phyloP scores from a whole-genome alignment of 768 basidiomycete genomes.

The Tubosaeta brunneosetosa region DNA sequence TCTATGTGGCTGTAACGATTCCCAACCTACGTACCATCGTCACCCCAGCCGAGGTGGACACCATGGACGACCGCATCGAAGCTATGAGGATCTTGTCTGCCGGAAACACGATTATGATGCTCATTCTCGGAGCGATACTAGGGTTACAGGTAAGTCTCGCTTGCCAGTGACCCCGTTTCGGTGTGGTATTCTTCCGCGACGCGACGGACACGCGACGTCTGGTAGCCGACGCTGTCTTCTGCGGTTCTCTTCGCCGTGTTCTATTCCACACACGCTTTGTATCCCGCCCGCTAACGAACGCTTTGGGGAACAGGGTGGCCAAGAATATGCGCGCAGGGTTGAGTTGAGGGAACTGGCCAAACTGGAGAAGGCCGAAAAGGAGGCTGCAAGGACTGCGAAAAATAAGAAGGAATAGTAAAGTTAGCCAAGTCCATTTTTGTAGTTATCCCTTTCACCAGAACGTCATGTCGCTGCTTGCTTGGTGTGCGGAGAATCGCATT shows the following conservation, averaged over 20 bases:
- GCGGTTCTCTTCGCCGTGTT: conserved; percentile 1
- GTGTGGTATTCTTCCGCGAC: background rate
- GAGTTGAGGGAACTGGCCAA: conserved; percentile 44
- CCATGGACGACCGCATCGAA: conserved; percentile 62
- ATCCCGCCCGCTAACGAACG: conserved; percentile 5
- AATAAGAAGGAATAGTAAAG: conserved; percentile 27
- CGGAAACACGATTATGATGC: conserved; percentile 79
- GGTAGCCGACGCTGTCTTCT: conserved; percentile 10
- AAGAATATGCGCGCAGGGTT: conserved; percentile 71
- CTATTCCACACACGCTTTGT: conserved; percentile 11
- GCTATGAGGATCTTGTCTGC: conserved; percentile 81
- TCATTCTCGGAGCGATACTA: conserved; percentile 61
- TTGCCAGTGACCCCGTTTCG: background rate
- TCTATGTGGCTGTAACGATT: conserved; percentile 82
- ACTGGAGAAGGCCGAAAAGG: conserved; percentile 36
- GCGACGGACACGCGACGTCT: conserved; percentile 1
- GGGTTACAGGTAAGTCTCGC: conserved; percentile 59
- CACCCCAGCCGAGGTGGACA: conserved; percentile 52
- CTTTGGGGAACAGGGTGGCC: conserved; percentile 58
- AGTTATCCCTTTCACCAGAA: conserved; percentile 10
- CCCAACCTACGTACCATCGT: conserved; percentile 75
- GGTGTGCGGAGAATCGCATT: conserved; percentile 46
- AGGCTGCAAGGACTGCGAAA: conserved; percentile 20
- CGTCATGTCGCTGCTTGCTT: conserved; percentile 33
- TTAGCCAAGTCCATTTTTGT: conserved; percentile 24